A percentile compares a stretch with the other conserved stretches of the same genome.
Evolutionary conservation across 345 rosid species (phyloP).

Genomic region (Syzygium aqueum): DNA sequence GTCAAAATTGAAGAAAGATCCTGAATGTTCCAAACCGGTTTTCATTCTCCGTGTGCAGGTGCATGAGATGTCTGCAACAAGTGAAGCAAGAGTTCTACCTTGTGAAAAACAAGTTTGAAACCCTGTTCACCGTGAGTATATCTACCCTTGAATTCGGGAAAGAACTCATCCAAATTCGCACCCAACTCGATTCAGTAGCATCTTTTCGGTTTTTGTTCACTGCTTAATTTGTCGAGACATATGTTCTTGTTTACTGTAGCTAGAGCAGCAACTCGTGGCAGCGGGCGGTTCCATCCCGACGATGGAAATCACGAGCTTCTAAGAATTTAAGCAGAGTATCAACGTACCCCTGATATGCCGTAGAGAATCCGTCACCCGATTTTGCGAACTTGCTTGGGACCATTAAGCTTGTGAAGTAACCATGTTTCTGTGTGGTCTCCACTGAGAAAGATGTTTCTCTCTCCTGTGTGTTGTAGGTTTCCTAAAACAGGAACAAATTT

Average conservation of each 20-base stretch:
- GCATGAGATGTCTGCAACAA: conserved; percentile 76
- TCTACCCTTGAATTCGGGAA: background rate
- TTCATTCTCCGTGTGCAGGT: conserved; percentile 28
- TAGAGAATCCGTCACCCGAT: background rate
- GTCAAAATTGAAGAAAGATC: background rate
- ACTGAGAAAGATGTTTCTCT: background rate
- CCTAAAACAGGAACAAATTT: background rate
- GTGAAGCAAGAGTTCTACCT: conserved; percentile 73
- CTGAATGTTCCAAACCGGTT: background rate
- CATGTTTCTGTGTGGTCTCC: background rate
- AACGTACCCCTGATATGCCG: background rate
- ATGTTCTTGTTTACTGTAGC: conserved; percentile 23
- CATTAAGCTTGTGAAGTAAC: background rate
- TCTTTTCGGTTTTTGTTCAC: background rate
- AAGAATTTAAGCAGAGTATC: background rate
- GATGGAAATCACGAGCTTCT: conserved; percentile 37
- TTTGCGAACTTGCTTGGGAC: background rate
- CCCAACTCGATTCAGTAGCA: background rate
- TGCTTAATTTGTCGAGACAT: background rate
- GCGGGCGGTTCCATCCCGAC: conserved; percentile 72
- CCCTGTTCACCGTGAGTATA: conserved; percentile 50
- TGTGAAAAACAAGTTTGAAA: conserved; percentile 71
- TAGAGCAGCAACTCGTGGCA: conserved; percentile 83
- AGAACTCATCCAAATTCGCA: background rate
- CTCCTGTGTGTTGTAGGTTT: background rate